A percentile compares a stretch with the other conserved stretches of the same genome.
These are phyloP conservation scores for Encephalitozoon hellem DNA, from an alignment of 371 early-diverging fungal species.

Conservation along the genomic window DNA sequence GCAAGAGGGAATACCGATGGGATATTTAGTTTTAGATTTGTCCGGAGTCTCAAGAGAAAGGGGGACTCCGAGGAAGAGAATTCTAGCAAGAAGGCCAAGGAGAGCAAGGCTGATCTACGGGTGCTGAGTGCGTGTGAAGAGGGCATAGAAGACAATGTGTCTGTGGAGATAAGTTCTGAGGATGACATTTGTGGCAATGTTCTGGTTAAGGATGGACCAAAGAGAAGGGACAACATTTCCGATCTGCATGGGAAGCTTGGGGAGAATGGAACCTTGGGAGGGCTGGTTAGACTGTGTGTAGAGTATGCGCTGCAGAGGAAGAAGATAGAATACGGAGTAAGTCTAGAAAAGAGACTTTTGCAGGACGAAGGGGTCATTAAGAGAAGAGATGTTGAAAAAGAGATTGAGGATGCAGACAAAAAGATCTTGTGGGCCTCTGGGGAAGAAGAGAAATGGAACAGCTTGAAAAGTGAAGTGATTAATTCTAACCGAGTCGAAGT, in stretches of 20 bases:
- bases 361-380: not conserved
- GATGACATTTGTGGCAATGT: not conserved
- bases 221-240: not conserved
- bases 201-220: not conserved
- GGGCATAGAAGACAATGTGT: not conserved
- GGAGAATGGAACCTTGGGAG: not conserved
- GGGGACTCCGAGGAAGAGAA: not conserved
- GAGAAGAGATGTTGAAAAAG: conserved; percentile 16
- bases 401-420: conserved; percentile 9
- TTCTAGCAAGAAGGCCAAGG: not conserved
- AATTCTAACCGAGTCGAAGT: not conserved
- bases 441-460: conserved; percentile 23
- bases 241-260: not conserved
- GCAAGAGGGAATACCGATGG: conserved; percentile 19
- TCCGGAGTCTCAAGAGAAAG: not conserved
- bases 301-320: not conserved
- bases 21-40: conserved; percentile 36
- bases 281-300: not conserved
- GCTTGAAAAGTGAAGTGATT: not conserved
- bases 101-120: too few species aligned
- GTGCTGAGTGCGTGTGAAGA: not conserved
- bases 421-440: not conserved
- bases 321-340: not conserved
- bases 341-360: not conserved
- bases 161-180: not conserved